These are phyloP conservation scores for Paspalum vaginatum DNA, from an alignment of 176 grass and related monocot species.

Conservation along the genomic window DNA sequence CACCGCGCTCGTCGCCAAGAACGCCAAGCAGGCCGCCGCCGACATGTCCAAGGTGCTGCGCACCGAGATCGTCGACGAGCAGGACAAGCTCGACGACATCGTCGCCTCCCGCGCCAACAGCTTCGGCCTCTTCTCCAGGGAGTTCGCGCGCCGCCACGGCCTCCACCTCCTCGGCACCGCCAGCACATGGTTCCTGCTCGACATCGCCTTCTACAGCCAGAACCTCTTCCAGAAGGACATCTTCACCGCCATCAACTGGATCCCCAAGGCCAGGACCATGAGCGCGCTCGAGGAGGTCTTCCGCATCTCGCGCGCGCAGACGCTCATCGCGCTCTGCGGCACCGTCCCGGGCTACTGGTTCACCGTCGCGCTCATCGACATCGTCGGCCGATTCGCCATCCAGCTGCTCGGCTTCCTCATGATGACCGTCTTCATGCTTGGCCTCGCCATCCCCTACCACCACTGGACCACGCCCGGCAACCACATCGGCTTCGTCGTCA, in stretches of 20 bases:
- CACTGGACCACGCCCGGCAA: constrained; percentile 64
- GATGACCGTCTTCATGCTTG: constrained; percentile 82
- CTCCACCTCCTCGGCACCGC: constrained; percentile 63
- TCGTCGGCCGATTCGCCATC: constrained; percentile 59
- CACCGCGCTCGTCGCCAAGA: constrained; percentile 66
- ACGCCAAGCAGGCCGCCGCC: constrained; percentile 71
- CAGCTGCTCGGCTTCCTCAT: constrained; percentile 64
- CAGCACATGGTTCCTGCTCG: constrained; percentile 74
- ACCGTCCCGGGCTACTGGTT: constrained; percentile 84
- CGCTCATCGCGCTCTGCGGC: constrained; percentile 69
- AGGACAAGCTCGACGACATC: constrained; percentile 20
- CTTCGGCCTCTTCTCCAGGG: constrained; percentile 51
- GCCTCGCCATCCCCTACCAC: constrained; percentile 61
- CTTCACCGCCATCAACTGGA: constrained; percentile 64
- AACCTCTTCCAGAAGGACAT: constrained; percentile 92
- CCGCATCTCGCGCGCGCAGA: constrained; percentile 53
- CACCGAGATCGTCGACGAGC: constrained; percentile 50
- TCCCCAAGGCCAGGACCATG: constrained; percentile 54
- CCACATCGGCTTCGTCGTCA: constrained; percentile 61
- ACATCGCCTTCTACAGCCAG: constrained; percentile 92
- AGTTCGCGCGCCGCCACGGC: constrained; percentile 61
- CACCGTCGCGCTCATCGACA: constrained; percentile 74
- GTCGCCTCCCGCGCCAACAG: neutral
- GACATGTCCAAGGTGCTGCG: constrained; percentile 76
- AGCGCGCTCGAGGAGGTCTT: constrained; percentile 66